Evolutionary conservation across 2,329 filamentous ascomycete genomes (phyloP), one percentile per base, ranked within the genome.

Genomic region (Colletotrichum acutatum): DNA sequence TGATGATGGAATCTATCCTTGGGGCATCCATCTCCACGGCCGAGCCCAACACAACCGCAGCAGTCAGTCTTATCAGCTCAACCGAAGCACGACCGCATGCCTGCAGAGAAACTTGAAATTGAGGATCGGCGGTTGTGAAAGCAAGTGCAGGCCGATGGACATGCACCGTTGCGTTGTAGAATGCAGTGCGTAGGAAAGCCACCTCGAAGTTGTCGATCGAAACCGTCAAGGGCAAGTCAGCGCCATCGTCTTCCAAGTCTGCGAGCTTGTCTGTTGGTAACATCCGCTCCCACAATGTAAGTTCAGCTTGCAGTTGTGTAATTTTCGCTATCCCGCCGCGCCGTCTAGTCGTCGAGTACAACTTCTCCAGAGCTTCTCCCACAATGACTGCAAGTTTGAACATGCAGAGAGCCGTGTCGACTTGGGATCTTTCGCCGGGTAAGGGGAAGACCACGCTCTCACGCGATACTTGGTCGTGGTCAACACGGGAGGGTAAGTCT

Each of bases 361-460:
- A 59, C 6, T 75, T 76, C 12, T 78, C 77, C 5, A 78, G 68
- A 3, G 75, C 74, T 8, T 75, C 66, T 7, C 77, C 76, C 5
- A 78, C 72, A 30, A 79, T 78, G 22, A 73, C 74, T 9, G 76
- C 76, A 9, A 79, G 74, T 30, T 78, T 78, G 58, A 79, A 77
- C 19, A 78, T 30, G 61, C 66, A 70, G 5, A 79, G 62, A 16
- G 78, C 77, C 0, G 76, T 72, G 53, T 78, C 76, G 2, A 78
- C 76, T n/a, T 78, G 77, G 0, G 77, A 76, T 1, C 68, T 42
- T 9, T 79, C 78, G 12, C 77, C 77, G 1, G 77, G 78, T 6
- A 79, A 28, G 22, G 78, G 77, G 19, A 79, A 79, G 1, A 75
- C 67, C 14, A 78, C 71, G 5, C 76, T 74, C 7, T 77, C 74